Percentiles rank a stretch among this genome's conserved stretches.
phyloP scores from a whole-genome alignment of 768 basidiomycete species.

The Xerocomus brunneocitrinus region DNA sequence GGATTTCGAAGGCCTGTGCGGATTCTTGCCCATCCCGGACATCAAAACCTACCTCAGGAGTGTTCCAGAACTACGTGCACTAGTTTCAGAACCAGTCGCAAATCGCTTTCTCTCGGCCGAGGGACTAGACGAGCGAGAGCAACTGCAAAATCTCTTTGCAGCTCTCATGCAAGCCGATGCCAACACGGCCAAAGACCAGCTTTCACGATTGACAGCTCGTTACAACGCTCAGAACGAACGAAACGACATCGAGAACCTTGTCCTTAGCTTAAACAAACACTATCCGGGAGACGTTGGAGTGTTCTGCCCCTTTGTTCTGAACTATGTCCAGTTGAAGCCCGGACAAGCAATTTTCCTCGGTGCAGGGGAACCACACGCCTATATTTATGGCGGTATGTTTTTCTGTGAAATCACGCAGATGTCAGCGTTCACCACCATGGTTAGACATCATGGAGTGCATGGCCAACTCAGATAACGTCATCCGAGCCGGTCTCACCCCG shows the following conservation, averaged over 20 bases:
- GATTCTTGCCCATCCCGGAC: slow-evolving; percentile 76
- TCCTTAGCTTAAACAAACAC: slow-evolving; percentile 59
- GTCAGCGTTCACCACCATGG: slow-evolving; percentile 1
- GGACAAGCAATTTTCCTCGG: slow-evolving; percentile 94
- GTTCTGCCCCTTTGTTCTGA: slow-evolving; percentile 87
- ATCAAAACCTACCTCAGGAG: slow-evolving; percentile 63
- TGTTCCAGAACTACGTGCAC: slow-evolving; percentile 71
- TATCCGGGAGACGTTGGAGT: slow-evolving; percentile 93
- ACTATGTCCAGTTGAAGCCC: slow-evolving; percentile 71
- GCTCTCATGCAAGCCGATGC: slow-evolving; percentile 80
- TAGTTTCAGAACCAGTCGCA: slow-evolving; percentile 58
- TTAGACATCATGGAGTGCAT: slow-evolving; percentile 98
- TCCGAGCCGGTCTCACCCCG: slow-evolving; percentile 95
- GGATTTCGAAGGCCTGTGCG: slow-evolving; percentile 85
- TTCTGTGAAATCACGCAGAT: not conserved
- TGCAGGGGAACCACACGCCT: slow-evolving; percentile 96
- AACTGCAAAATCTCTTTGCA: slow-evolving; percentile 73
- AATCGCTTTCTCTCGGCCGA: slow-evolving; percentile 47
- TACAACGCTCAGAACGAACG: slow-evolving; percentile 50
- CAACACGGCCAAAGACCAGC: slow-evolving; percentile 45
- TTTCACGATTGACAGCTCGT: slow-evolving; percentile 55
- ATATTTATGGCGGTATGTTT: slow-evolving; percentile 79
- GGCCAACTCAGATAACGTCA: slow-evolving; percentile 99
- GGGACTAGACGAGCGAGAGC: slow-evolving; percentile 33
- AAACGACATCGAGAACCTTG: slow-evolving; percentile 54